Percentiles rank a stretch among this genome's conserved stretches.
Evolutionary conservation across 2,329 filamentous ascomycete species (phyloP).

Genomic region (Diaporthe helianthi): DNA sequence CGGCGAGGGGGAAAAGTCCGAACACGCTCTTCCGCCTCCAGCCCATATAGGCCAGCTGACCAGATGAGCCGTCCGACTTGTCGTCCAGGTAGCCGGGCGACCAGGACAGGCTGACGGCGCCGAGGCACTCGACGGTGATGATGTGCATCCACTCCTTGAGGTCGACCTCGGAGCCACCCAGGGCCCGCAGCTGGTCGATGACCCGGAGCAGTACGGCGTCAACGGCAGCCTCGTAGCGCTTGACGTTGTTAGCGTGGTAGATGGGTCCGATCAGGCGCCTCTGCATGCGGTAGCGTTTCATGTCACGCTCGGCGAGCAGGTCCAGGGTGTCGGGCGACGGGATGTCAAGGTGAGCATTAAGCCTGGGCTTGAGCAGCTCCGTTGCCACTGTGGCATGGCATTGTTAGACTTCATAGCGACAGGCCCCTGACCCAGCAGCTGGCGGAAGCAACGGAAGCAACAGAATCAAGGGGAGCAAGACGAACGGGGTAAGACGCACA

Average conservation of each 20-base stretch:
- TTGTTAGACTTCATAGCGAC: background rate
- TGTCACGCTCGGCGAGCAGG: constrained; percentile 56
- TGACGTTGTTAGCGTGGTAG: constrained; percentile 53
- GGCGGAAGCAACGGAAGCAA: background rate
- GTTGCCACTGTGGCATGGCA: constrained; percentile 50
- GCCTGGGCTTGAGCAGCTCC: constrained; percentile 49
- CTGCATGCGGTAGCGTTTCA: constrained; percentile 55
- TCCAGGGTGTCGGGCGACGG: constrained; percentile 55
- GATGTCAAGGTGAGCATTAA: constrained; percentile 48
- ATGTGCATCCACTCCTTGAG: constrained; percentile 65
- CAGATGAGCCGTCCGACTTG: constrained; percentile 54
- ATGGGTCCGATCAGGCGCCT: constrained; percentile 56
- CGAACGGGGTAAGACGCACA: constrained; percentile 43
- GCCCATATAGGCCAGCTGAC: constrained; percentile 55
- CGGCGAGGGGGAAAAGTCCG: constrained; percentile 54
- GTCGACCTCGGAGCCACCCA: constrained; percentile 52
- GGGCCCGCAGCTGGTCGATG: constrained; percentile 45
- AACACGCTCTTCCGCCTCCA: constrained; percentile 62
- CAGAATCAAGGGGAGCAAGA: too few species aligned
- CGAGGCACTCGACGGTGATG: constrained; percentile 58
- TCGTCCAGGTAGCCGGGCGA: constrained; percentile 55
- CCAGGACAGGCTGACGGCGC: constrained; percentile 58
- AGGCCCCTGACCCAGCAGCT: constrained; percentile 4
- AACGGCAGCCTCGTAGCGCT: constrained; percentile 50
- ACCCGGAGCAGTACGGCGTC: constrained; percentile 49